Conservation (phyloP, 148 eudicot genomes). For the Vaccinium myrtillus region DNA sequence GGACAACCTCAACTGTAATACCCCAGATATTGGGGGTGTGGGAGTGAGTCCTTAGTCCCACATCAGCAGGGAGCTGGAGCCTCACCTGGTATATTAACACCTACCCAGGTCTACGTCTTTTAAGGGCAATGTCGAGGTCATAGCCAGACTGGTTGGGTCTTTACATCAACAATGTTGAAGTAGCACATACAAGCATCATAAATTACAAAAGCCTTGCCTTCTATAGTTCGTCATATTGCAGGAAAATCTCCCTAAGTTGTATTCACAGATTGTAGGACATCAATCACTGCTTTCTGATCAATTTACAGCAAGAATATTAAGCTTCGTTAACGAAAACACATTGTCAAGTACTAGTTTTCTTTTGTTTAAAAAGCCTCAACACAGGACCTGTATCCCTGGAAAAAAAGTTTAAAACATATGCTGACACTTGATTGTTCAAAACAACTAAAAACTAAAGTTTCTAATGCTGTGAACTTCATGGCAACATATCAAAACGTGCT, state of each 20-base stretch:
- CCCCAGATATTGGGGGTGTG: too few species aligned
- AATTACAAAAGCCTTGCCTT: too few species aligned
- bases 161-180: too few species aligned
- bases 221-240: background rate
- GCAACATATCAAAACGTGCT: background rate
- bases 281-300: background rate
- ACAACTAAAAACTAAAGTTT: background rate
- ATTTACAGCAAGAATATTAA: background rate
- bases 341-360: background rate
- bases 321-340: background rate
- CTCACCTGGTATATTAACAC: too few species aligned
- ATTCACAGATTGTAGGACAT: background rate
- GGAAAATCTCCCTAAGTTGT: background rate
- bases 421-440: background rate
- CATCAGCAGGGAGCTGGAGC: too few species aligned
- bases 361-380: slow-evolving; percentile 2
- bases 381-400: background rate
- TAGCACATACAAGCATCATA: too few species aligned
- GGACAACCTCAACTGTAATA: too few species aligned
- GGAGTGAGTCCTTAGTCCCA: too few species aligned
- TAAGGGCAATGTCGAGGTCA: too few species aligned
- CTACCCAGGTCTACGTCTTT: too few species aligned
- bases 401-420: background rate
- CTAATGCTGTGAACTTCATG: background rate
- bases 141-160: too few species aligned